phyloP scores from a whole-genome alignment of 2,329 filamentous ascomycete genomes.

The Colletotrichum theobromicola region DNA sequence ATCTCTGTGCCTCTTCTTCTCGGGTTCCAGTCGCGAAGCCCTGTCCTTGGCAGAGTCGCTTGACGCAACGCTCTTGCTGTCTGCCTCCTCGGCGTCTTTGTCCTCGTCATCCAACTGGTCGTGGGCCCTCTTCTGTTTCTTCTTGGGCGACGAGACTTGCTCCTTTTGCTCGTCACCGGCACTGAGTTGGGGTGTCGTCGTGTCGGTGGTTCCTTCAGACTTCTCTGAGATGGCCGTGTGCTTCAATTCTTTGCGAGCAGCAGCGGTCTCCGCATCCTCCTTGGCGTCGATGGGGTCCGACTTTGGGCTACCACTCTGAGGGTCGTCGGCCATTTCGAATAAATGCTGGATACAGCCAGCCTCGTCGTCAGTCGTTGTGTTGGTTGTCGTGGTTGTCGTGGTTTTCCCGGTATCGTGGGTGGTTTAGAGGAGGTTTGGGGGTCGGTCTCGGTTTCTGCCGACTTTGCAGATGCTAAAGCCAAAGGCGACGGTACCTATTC shows the following conservation, averaged over 20 bases:
- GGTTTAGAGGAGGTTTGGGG: not conserved
- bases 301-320: constrained; percentile 45
- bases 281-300: constrained; percentile 40
- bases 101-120: constrained; percentile 59
- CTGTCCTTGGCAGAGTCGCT: constrained; percentile 54
- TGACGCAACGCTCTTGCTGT: constrained; percentile 45
- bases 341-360: not conserved
- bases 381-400: not conserved
- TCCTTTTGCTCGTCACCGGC: constrained; percentile 50
- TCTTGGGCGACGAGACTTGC: constrained; percentile 65
- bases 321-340: constrained; percentile 49
- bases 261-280: constrained; percentile 69
- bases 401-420: not conserved
- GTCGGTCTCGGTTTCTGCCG: not conserved
- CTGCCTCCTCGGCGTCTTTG: constrained; percentile 47
- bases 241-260: constrained; percentile 67
- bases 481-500: not conserved
- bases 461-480: not conserved
- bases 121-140: constrained; percentile 67
- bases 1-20: constrained; percentile 70
- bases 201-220: constrained; percentile 26
- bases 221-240: constrained; percentile 67
- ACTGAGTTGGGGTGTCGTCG: constrained; percentile 28
- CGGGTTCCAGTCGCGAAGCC: constrained; percentile 55
- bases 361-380: not conserved